phyloP scores from a whole-genome alignment of 2,329 filamentous ascomycete species.

The Alternaria triticimaculans region DNA sequence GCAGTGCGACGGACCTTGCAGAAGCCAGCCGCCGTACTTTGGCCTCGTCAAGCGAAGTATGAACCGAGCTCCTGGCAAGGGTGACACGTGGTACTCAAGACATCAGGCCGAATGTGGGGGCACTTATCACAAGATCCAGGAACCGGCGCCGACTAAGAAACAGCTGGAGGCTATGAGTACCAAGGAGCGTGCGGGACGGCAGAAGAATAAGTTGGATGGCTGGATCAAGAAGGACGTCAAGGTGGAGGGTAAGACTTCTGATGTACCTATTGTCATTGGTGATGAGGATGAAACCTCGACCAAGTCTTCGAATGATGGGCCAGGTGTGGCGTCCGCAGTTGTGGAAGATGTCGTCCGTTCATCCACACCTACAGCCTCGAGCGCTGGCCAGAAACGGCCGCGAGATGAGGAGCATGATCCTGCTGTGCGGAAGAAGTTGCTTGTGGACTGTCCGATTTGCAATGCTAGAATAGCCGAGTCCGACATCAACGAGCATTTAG shows the following conservation, averaged over 20 bases:
- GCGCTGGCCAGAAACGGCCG: conserved; percentile 30
- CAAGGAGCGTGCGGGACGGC: conserved; percentile 50
- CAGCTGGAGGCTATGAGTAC: conserved; percentile 49
- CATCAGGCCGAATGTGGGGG: conserved; percentile 53
- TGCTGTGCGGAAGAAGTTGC: conserved; percentile 22
- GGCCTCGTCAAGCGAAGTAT: conserved; percentile 55
- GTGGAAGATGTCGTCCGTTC: conserved; percentile 5
- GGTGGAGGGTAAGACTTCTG: conserved; percentile 20
- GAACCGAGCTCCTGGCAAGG: conserved; percentile 53
- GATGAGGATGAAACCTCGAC: conserved; percentile 16
- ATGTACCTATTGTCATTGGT: conserved; percentile 5
- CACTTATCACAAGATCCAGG: conserved; percentile 50
- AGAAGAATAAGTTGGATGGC: conserved; percentile 54
- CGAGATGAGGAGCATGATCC: conserved; percentile 18
- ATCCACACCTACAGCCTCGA: neutral
- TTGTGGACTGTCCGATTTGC: conserved; percentile 52
- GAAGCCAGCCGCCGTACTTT: conserved; percentile 49
- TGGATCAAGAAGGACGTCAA: conserved; percentile 41
- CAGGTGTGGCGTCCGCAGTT: conserved; percentile 8
- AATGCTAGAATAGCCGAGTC: conserved; percentile 33
- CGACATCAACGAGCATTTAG: conserved; percentile 51
- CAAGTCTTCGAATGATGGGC: conserved; percentile 10
- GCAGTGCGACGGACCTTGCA: conserved; percentile 53
- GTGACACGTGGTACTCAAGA: conserved; percentile 51
- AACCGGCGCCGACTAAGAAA: conserved; percentile 52